Evolutionary conservation across 2,329 filamentous ascomycete genomes (phyloP), one percentile per base, ranked within the genome.

Genomic region (Colletotrichum lentis): DNA sequence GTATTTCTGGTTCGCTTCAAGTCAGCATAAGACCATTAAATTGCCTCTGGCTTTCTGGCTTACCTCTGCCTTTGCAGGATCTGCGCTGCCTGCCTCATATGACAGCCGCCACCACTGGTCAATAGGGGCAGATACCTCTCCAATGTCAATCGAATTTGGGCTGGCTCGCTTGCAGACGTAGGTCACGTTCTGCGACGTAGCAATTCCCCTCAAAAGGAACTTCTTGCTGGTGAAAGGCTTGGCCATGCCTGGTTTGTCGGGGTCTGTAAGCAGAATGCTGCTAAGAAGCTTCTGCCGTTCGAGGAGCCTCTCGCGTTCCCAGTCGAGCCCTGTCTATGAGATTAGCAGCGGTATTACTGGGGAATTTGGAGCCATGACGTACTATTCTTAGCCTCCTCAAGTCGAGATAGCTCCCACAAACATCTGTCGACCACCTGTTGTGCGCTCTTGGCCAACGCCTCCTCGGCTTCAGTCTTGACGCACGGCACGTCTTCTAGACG

Each of bases 101-200:
- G 81, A 77, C 53, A 88, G 76, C 70, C 81, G 82, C 86, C 86
- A 88, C 86, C 86, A 88, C 72, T 87, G 85, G 60, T 86, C 84
- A 18, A 69, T 70, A 4, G 73, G 67, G 24, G 72, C 70, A 3
- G 76, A 59, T 4, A 70, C 67, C 39, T 77, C 79, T 1, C 76
- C 79, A n/a, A 83, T 55, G 18, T 84, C 81, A 57, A 82, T 81
- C 39, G 83, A 72, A 58, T 82, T 77, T 5, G 75, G 74, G 62
- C 81, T 80, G 18, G 77, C 73, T 44, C 81, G 78, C 65, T 79
- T 79, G 71, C 85, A 86, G 41, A 88, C 76, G 70, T 86, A 88
- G 11, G 84, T 78, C 1, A 85, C 75, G 57, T 83, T 80, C 14
- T 77, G 76, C 0, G 79, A 79, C 14, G 82, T 82, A 16, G 80